Conservation (phyloP, 345 rosid species). For the Dovyalis caffra region DNA sequence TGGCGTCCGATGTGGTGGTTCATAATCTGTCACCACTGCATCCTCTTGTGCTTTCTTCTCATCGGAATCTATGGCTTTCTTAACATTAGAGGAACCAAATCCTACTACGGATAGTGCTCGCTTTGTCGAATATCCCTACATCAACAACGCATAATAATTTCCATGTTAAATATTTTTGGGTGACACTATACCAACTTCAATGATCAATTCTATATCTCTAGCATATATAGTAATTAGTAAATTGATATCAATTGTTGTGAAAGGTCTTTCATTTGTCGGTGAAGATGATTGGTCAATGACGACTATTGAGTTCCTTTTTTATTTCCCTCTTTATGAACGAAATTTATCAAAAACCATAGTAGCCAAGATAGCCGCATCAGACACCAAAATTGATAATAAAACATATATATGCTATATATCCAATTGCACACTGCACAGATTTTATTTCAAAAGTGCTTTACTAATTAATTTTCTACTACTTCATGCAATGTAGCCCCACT, state of each 20-base stretch:
- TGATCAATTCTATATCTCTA: too few relatives aligned
- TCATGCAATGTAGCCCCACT: neutral
- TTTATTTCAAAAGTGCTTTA: neutral
- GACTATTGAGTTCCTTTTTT: too few relatives aligned
- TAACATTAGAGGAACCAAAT: neutral
- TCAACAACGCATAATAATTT: neutral
- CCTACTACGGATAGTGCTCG: constrained; percentile 12
- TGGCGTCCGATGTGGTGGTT: constrained; percentile 27
- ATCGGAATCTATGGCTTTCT: neutral
- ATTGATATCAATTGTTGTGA: too few relatives aligned
- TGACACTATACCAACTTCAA: neutral
- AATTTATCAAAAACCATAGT: too few relatives aligned
- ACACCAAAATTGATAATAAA: too few relatives aligned
- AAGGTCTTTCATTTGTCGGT: too few relatives aligned
- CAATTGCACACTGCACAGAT: neutral
- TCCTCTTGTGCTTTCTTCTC: constrained; percentile 3
- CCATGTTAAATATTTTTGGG: neutral
- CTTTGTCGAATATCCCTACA: constrained; percentile 24
- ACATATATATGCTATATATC: too few relatives aligned
- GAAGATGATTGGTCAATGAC: too few relatives aligned
- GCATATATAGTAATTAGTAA: too few relatives aligned
- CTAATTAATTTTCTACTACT: neutral
- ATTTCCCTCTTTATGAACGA: too few relatives aligned
- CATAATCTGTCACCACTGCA: constrained; percentile 26
- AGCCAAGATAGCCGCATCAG: too few relatives aligned